A percentile compares a stretch with the other conserved stretches of the same genome.
Evolutionary conservation across 768 basidiomycete species (phyloP).

Genomic region (Clitopilus hobsonii): DNA sequence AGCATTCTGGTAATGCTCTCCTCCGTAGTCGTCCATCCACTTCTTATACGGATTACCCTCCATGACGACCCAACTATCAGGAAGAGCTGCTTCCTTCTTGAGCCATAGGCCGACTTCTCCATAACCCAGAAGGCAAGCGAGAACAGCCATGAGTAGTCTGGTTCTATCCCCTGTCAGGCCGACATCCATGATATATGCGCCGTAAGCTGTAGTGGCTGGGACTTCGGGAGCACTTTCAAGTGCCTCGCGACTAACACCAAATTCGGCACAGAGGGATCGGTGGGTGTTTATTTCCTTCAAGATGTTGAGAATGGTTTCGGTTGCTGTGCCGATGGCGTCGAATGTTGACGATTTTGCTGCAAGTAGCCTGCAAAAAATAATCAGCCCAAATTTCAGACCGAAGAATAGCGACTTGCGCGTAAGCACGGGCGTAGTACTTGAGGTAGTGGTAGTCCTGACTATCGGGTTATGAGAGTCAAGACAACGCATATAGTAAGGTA

Average conservation of each 20-base stretch:
- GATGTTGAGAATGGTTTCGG: slow-evolving; percentile 59
- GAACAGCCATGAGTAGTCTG: slow-evolving; percentile 73
- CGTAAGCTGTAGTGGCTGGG: slow-evolving; percentile 77
- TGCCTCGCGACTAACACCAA: slow-evolving; percentile 60
- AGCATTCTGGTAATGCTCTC: slow-evolving; percentile 64
- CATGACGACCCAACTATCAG: slow-evolving; percentile 50
- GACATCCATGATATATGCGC: slow-evolving; percentile 77
- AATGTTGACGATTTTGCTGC: slow-evolving; percentile 74
- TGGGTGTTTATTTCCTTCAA: slow-evolving; percentile 72
- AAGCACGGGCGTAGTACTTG: slow-evolving; percentile 81
- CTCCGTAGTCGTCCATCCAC: slow-evolving; percentile 81
- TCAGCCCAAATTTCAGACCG: background rate
- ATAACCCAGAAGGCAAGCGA: slow-evolving; percentile 86
- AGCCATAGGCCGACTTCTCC: slow-evolving; percentile 90
- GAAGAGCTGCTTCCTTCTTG: slow-evolving; percentile 44
- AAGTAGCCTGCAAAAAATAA: slow-evolving; percentile 45
- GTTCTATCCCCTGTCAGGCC: slow-evolving; percentile 72
- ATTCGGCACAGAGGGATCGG: slow-evolving; percentile 62
- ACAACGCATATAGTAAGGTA: background rate
- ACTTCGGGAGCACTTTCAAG: slow-evolving; percentile 62
- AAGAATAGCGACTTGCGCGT: slow-evolving; percentile 41
- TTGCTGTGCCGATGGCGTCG: slow-evolving; percentile 55
- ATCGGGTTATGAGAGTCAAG: background rate
- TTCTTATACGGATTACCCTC: slow-evolving; percentile 69
- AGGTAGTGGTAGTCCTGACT: slow-evolving; percentile 83